A percentile compares a stretch with the other conserved stretches of the same genome.
phyloP scores from a whole-genome alignment of 2,329 filamentous ascomycete genomes.

The Trichophyton schoenleinii region DNA sequence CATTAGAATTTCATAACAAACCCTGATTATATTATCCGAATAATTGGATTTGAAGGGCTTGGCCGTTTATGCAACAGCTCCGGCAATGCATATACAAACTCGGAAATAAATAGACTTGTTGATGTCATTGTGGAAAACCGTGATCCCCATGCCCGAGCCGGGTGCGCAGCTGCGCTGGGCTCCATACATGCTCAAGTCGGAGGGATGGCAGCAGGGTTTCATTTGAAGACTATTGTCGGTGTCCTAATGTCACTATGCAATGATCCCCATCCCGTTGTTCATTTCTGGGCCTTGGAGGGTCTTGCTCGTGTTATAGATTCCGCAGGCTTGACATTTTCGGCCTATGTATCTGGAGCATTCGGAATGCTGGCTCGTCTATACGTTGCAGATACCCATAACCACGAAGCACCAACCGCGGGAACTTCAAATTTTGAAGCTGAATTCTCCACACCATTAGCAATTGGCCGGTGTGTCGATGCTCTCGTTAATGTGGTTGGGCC shows the following conservation, averaged over 20 bases:
- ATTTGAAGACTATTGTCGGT: slow-evolving; percentile 92
- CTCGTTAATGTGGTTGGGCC: slow-evolving; percentile 92
- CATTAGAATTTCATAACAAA: slow-evolving; percentile 59
- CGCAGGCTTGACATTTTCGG: slow-evolving; percentile 80
- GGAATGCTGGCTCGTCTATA: slow-evolving; percentile 93
- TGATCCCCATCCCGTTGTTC: slow-evolving; percentile 86
- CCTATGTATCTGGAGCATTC: slow-evolving; percentile 77
- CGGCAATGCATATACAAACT: slow-evolving; percentile 77
- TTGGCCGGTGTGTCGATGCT: slow-evolving; percentile 84
- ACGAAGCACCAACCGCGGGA: slow-evolving; percentile 64
- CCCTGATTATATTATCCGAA: slow-evolving; percentile 73
- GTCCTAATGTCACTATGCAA: slow-evolving; percentile 97
- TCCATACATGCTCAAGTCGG: slow-evolving; percentile 91
- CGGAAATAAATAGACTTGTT: slow-evolving; percentile 80
- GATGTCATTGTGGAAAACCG: slow-evolving; percentile 90
- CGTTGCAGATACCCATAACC: slow-evolving; percentile 78
- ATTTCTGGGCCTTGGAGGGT: slow-evolving; percentile 91
- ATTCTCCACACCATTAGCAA: slow-evolving; percentile 65
- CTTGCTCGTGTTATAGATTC: slow-evolving; percentile 78
- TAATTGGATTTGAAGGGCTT: slow-evolving; percentile 70
- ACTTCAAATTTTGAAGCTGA: slow-evolving; percentile 87
- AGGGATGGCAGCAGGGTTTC: slow-evolving; percentile 92
- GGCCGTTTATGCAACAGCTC: slow-evolving; percentile 74
- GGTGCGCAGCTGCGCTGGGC: slow-evolving; percentile 85
- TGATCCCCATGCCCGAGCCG: slow-evolving; percentile 83